Evolutionary conservation across 192 early-diverging fungal species (phyloP), one percentile per base, ranked within the genome.

Genomic region (Backusella tarrabulga): DNA sequence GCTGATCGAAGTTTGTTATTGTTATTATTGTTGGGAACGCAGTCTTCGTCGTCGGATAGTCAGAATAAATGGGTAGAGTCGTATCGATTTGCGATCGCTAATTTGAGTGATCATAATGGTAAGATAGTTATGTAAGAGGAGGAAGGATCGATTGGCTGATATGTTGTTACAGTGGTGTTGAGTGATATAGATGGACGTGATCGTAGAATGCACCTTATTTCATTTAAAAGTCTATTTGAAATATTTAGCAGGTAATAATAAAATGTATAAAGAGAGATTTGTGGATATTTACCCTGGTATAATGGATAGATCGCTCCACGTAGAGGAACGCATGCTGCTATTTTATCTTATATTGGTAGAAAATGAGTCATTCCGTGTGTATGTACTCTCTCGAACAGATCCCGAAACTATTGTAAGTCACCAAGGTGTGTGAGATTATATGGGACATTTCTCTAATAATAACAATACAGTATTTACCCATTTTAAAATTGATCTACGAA

Each of bases 321-420:
- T 77, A 42, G 93, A 94, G 79, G 93, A 93, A 75, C 83, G 83
- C 14, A 85, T 84, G 63, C 67, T 93, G n/a, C 67, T 94, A 17
- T 80, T 94, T 69, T 92, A 94, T 75, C 75, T 86, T 5, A 76
- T 93, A 15, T 71, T 94, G 38, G 77, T 93, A 3, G 88, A 91
- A 67, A 94, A 93, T 67, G 85, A 88, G 11, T 83, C 83, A 17
- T 94, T 94, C 74, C 77, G 89, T 38, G 90, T 87, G 14, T 94
- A 93, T 78, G 87, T 94, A 3, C 73, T 94, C 19, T 94, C 93
- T 3, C 80, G 91, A 17, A 91, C 90, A 0, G 93, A 94, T 74
- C 93, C 92, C 6, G 93, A 94, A 73, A 90, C 88, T n/a, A 79
- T 94, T 79, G 90, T 93, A 83, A 78, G 80, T 19, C 8, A 19